A percentile compares a stretch with the other conserved stretches of the same genome.
phyloP scores from a whole-genome alignment of 2,329 filamentous ascomycete genomes.

The Trichoderma oligosporum region DNA sequence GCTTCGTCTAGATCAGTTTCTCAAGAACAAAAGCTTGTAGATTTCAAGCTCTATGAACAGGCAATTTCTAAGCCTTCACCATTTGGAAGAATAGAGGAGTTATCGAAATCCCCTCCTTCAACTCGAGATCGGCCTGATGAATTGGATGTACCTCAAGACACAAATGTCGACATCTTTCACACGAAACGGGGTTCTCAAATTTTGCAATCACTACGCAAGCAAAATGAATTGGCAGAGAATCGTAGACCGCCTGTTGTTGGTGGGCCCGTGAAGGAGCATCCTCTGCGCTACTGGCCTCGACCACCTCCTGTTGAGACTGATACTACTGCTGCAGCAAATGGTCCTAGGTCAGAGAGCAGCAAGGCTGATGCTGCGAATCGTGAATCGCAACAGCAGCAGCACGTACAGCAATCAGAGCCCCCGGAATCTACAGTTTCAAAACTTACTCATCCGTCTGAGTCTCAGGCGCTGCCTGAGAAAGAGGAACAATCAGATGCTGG shows the following conservation, averaged over 20 bases:
- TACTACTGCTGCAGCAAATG: not conserved
- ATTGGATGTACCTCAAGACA: constrained; percentile 37
- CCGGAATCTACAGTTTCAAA: constrained; percentile 2
- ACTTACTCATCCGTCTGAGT: not conserved
- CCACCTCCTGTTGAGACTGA: constrained; percentile 25
- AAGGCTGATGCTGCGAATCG: not conserved
- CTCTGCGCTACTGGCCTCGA: constrained; percentile 35
- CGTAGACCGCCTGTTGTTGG: not conserved
- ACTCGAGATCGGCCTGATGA: constrained; percentile 22
- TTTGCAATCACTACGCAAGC: constrained; percentile 36
- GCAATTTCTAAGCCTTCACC: not conserved
- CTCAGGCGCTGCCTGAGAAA: not conserved
- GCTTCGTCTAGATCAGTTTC: not conserved
- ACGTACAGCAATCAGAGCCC: not conserved
- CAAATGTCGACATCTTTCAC: constrained; percentile 49
- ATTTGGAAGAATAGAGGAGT: not conserved
- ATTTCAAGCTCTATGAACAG: not conserved
- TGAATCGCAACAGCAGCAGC: not conserved
- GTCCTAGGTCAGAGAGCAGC: not conserved
- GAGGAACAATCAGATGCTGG: not conserved
- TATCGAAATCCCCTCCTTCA: constrained; percentile 9
- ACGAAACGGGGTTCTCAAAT: constrained; percentile 45
- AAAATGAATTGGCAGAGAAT: constrained; percentile 16
- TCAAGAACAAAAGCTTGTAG: not conserved
- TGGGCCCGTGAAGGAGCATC: constrained; percentile 35